Evolutionary conservation across 805 yeast species (phyloP), one percentile per base, ranked within the genome.

Genomic region (Jamesozyma rosinii): DNA sequence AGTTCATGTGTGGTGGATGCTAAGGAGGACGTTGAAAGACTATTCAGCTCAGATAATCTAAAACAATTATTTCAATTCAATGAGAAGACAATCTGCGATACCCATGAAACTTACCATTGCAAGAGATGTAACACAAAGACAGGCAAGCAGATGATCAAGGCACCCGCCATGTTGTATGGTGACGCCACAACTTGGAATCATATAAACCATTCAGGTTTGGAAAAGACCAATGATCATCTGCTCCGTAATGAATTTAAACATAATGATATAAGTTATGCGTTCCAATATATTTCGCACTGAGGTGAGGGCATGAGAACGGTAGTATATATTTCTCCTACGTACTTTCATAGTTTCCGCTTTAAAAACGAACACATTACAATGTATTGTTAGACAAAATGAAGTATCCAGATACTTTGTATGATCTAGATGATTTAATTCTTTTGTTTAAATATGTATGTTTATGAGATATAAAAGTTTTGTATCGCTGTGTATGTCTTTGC

Each of bases 171-270:
- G 95, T 66, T 92, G 29, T 92, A 92, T 59, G 98, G 98, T 49
- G 98, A 92, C 64, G 85, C 97, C 0, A 92, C 97, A 0, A 81
- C 97, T 0, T 90, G 98, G 98, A 90, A 92, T 60, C 98, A 92
- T 66, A 70, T 85, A 44, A 75, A 80, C 47, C 84, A 74, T 46
- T 73, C 68, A 3, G 77, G 74, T 2, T 67, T 92, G 55, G 66
- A 61, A 22, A 64, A 66, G 27, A 84, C 89, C 18, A 84, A 87
- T 53, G 98, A 92, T 58, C 73, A 76, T 47, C 66, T 92, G 40
- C 67, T 92, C 46, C 74, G 77, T 49, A 87, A 83, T 54, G 98
- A 92, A 59, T 66, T 72, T 17, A 72, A 75, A 18, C 74, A 73
- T 51, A 72, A 77, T 32, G 87, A 84, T 38, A 78, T 92, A 18